Evolutionary conservation across 345 rosid genomes (phyloP), one percentile per base, ranked within the genome.

Genomic region (Lumnitzera racemosa): DNA sequence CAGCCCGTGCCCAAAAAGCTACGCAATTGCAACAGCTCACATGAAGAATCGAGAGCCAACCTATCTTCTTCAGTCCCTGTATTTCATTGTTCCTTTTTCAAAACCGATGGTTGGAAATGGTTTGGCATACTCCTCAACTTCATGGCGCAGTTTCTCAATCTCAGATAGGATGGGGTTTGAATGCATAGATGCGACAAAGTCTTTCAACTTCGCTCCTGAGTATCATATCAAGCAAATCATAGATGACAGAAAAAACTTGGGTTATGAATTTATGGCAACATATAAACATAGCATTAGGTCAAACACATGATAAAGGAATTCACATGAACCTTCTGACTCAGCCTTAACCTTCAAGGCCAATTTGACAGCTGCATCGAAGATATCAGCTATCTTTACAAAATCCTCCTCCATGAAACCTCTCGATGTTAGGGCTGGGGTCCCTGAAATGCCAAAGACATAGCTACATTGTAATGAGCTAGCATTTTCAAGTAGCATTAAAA

Each of bases 371-470:
- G 76, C 81, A 72, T 92, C 89, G 25, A 92, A 92, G 76, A 81
- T 87, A 9, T 83, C 96, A 0, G 96, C 98, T 58, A 89, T 96
- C 75, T 72, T 89, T 27, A 57, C 94, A 67, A 89, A 92, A 75
- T 92, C 98, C 66, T 85, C 84, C 78, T 89, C 96, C 25, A 83
- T 25, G 52, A 92, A 92, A 12, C 98, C 98, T 66, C 98, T 80
- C 25, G 98, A 92, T 67, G 98, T 92, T 46, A 92, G 94, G 57
- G 96, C 96, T 4, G 96, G 98, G 65, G 97, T 87, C 66, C 96
- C 96, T 90, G 78, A 56, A 70, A 36, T 57, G 61, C 58, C 63
- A 64, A 24, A 67, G 57, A 69, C 51, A 53, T 55, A 13, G 23
- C 61, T 56, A 53, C 7, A 56, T 46, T 49, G 55, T 55, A 56